Evolutionary conservation across 2,329 filamentous ascomycete genomes (phyloP), one percentile per base, ranked within the genome.

Genomic region (Lecanicillium sp.): DNA sequence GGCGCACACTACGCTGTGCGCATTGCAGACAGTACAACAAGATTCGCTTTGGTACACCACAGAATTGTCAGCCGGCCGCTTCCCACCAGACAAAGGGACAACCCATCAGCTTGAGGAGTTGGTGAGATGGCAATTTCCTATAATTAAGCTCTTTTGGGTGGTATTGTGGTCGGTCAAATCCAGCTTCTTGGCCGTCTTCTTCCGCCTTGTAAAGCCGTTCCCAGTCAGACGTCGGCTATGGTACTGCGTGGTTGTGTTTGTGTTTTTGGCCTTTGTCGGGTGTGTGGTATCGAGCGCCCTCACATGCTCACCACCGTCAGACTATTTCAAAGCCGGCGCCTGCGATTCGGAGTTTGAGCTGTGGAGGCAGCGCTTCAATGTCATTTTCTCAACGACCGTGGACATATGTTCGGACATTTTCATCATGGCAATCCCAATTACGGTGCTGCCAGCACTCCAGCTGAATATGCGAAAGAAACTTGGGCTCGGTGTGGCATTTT

Each of bases 141-240:
- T 51, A 29, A 50, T 47, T 42, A 48, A 45, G 25, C 35, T 53
- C 9, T 53, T 50, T 29, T 53, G 48, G 48, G 44, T 43, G 6
- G 41, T 44, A 2, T 35, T 53, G 2, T 53, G 49, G 48, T 41
- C 42, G 12, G 45, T 53, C 25, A 53, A 53, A 30, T 48, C 49
- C 7, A 48, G 50, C 35, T 48, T 51, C 34, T 32, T 53, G 28
- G 36, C 44, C 16, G 20, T 50, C 12, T 51, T 49, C 35, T 53
- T 42, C 31, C 39, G 43, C 3, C 40, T 52, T 14, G 43, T 52
- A 19, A 33, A 38, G 14, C 41, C 43, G 9, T 39, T 48, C 20
- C 37, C 43, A 4, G 12, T 43, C 16, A 27, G 44, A 7, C 38
- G 45, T 8, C 38, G 38, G 30, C 25, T 43, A 3, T 53, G 50